phyloP scores from a whole-genome alignment of 345 rosid species.

The Aegle marmelos region DNA sequence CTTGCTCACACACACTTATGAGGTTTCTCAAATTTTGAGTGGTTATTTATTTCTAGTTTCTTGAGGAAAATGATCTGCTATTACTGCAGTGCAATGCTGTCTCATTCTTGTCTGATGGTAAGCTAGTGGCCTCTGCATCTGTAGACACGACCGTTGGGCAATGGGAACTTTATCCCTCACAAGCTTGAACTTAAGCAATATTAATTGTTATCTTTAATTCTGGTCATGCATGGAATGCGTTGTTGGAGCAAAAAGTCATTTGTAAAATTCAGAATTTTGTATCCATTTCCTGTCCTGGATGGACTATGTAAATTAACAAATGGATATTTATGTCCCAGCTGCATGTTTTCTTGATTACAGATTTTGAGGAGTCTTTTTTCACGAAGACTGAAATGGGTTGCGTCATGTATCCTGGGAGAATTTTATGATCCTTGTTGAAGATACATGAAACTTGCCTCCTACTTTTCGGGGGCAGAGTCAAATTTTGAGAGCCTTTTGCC shows the following conservation, averaged over 20 bases:
- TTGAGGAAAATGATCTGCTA: background rate
- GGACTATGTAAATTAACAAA: background rate
- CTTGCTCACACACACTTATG: background rate
- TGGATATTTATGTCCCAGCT: background rate
- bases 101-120: conserved; percentile 59
- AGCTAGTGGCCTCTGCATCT: conserved; percentile 80
- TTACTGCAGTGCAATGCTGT: conserved; percentile 73
- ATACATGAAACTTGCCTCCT: background rate
- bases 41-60: background rate
- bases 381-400: background rate
- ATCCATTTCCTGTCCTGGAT: background rate
- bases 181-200: conserved; percentile 19
- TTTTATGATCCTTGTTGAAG: background rate
- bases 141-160: conserved; percentile 77
- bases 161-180: conserved; percentile 89
- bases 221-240: background rate
- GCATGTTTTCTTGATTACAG: background rate
- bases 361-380: too few relatives aligned
- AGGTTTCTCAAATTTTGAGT: background rate
- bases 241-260: background rate
- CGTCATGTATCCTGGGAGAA: too few relatives aligned
- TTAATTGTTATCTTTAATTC: background rate
- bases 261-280: background rate
- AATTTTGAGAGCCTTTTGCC: background rate
- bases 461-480: background rate